These are phyloP conservation scores for Ceratobasidium theobromae DNA, from an alignment of 1,284 basidiomycete species.

Conservation along the genomic window DNA sequence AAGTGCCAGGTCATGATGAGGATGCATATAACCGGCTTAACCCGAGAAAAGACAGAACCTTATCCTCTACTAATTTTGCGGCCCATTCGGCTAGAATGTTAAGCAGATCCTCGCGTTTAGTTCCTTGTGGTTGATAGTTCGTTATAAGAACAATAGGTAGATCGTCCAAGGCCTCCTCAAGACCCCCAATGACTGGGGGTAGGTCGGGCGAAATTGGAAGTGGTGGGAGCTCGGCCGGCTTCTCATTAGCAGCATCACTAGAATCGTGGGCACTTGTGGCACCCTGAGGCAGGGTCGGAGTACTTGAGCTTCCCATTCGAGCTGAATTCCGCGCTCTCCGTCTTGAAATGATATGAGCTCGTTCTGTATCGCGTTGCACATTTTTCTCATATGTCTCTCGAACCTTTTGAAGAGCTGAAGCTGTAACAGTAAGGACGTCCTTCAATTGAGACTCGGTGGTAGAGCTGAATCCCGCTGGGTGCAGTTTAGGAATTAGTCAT, in stretches of 20 bases:
- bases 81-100: conserved; percentile 84
- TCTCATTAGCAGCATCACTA: conserved; percentile 36
- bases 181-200: conserved; percentile 37
- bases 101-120: conserved; percentile 70
- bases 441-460: conserved; percentile 86
- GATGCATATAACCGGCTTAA: not conserved
- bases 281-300: not conserved
- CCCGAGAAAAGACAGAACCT: conserved; percentile 53
- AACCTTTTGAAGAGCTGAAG: conserved; percentile 68
- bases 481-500: not conserved
- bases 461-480: conserved; percentile 76
- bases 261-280: not conserved
- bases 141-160: conserved; percentile 85
- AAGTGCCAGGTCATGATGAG: not conserved
- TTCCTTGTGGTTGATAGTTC: conserved; percentile 70
- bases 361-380: conserved; percentile 47
- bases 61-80: conserved; percentile 75
- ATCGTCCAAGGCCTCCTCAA: conserved; percentile 53
- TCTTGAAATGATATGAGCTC: conserved; percentile 40
- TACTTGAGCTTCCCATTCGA: not conserved
- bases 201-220: conserved; percentile 5
- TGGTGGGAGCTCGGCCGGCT: conserved; percentile 41
- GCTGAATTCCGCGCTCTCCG: conserved; percentile 35
- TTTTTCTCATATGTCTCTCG: conserved; percentile 54
- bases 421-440: conserved; percentile 81